These are phyloP conservation scores for Backusella macrospora DNA, from an alignment of 192 early-diverging fungal genomes.

Conservation along the genomic window DNA sequence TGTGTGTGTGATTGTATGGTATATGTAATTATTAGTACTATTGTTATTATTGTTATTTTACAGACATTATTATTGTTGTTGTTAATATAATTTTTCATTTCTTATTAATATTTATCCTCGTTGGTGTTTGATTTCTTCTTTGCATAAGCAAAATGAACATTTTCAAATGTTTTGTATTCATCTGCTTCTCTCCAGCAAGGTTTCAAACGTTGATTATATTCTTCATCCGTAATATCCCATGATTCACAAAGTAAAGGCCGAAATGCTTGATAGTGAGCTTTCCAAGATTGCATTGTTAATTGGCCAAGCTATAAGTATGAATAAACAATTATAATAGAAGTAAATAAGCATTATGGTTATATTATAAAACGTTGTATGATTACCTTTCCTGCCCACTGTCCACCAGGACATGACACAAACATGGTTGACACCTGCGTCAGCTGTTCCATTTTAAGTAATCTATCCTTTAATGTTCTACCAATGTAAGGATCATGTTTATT, in stretches of 20 bases:
- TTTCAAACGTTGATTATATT: conserved; percentile 31
- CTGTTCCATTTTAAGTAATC: conserved; percentile 10
- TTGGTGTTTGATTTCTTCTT: conserved; percentile 33
- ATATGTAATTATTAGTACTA: background rate
- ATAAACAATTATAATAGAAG: background rate
- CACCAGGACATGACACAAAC: conserved; percentile 44
- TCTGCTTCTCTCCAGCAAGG: conserved; percentile 40
- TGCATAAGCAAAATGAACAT: conserved; percentile 45
- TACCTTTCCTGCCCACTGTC: conserved; percentile 46
- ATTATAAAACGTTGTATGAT: background rate
- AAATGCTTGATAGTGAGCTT: conserved; percentile 35
- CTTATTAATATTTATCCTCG: background rate
- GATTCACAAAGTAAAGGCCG: conserved; percentile 33
- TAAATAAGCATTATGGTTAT: background rate
- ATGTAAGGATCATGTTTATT: conserved; percentile 31
- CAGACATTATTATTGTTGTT: background rate
- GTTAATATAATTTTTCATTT: background rate
- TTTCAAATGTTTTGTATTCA: conserved; percentile 43
- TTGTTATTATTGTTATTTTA: background rate
- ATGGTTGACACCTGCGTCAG: conserved; percentile 23
- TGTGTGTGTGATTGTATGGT: background rate
- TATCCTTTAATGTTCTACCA: conserved; percentile 28
- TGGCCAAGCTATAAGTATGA: conserved; percentile 34
- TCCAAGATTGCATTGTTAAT: conserved; percentile 41
- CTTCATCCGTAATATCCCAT: conserved; percentile 23